These are phyloP conservation scores for Diaporthe vexans DNA, from an alignment of 2,329 filamentous ascomycete species.

Conservation along the genomic window DNA sequence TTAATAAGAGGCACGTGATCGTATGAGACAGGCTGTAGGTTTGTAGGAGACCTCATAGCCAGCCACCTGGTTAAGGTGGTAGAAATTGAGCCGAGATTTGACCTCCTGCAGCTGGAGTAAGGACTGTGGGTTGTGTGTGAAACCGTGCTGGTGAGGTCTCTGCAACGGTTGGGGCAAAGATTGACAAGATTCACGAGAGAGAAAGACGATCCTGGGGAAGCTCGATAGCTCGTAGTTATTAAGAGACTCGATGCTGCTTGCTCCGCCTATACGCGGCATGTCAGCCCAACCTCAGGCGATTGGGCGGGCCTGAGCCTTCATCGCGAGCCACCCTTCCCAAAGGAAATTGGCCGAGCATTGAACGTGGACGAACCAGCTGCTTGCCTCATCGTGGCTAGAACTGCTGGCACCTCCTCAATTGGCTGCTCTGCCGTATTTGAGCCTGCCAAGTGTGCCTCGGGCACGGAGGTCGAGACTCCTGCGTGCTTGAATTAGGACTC, in stretches of 20 bases:
- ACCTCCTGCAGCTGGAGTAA: neutral
- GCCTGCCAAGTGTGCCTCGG: conserved; percentile 16
- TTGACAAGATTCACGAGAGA: neutral
- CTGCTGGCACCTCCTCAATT: conserved; percentile 14
- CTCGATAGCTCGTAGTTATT: conserved; percentile 5
- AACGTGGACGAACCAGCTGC: conserved; percentile 6
- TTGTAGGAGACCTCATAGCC: neutral
- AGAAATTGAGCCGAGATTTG: neutral
- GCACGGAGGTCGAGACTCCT: neutral
- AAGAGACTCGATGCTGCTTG: conserved; percentile 3
- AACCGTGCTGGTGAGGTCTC: neutral
- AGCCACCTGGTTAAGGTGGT: too few relatives aligned
- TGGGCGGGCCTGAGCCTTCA: conserved; percentile 1
- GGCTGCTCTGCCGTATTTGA: conserved; percentile 4
- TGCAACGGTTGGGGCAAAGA: neutral
- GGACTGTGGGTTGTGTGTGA: neutral
- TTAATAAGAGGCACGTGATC: neutral
- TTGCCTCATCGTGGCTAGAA: neutral
- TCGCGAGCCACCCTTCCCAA: conserved; percentile 1
- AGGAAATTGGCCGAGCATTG: conserved; percentile 18
- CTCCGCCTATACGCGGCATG: conserved; percentile 26
- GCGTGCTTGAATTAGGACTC: neutral
- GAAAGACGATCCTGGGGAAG: neutral
- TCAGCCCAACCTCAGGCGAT: conserved; percentile 10
- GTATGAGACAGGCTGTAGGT: neutral